Percentiles rank a stretch among this genome's conserved stretches.
These are phyloP conservation scores for Nidularia pulvinata DNA, from an alignment of 768 basidiomycete genomes.

Conservation along the genomic window DNA sequence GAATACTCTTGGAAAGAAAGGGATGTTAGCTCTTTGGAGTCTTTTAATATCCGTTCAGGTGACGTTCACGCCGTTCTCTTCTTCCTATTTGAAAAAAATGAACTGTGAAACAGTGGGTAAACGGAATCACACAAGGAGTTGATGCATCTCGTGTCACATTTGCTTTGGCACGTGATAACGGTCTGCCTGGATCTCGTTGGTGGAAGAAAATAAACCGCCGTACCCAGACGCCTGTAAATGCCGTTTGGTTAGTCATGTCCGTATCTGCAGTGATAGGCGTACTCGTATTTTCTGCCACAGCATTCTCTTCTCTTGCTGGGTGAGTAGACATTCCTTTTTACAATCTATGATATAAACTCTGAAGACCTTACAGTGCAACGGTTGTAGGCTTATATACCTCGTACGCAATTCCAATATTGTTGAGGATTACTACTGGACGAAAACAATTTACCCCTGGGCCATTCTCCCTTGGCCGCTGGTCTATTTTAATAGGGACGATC, in stretches of 20 bases:
- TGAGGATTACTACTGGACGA: constrained; percentile 29
- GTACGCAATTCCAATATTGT: constrained; percentile 32
- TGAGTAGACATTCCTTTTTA: constrained; percentile 7
- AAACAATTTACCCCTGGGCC: constrained; percentile 28
- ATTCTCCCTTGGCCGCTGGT: constrained; percentile 27
- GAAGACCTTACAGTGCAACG: constrained; percentile 14
- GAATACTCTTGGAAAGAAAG: constrained; percentile 52
- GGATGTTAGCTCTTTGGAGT: constrained; percentile 64
- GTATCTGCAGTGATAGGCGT: constrained; percentile 24
- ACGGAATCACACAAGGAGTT: constrained; percentile 64
- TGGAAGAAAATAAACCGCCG: constrained; percentile 27
- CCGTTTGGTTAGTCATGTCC: constrained; percentile 35
- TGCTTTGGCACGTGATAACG: constrained; percentile 50
- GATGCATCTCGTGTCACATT: constrained; percentile 68
- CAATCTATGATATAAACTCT: not conserved
- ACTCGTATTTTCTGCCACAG: constrained; percentile 27
- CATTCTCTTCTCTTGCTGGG: constrained; percentile 30
- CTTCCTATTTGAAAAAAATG: not conserved
- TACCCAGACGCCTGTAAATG: constrained; percentile 33
- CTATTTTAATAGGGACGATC: constrained; percentile 21
- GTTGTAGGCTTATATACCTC: constrained; percentile 32
- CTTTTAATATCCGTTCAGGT: constrained; percentile 44
- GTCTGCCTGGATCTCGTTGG: constrained; percentile 31
- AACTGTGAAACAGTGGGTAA: constrained; percentile 42
- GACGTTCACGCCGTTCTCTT: not conserved